Evolutionary conservation across 305 asterid genomes (phyloP), one percentile per base, ranked within the genome.

Genomic region (Rubia tinctorum): DNA sequence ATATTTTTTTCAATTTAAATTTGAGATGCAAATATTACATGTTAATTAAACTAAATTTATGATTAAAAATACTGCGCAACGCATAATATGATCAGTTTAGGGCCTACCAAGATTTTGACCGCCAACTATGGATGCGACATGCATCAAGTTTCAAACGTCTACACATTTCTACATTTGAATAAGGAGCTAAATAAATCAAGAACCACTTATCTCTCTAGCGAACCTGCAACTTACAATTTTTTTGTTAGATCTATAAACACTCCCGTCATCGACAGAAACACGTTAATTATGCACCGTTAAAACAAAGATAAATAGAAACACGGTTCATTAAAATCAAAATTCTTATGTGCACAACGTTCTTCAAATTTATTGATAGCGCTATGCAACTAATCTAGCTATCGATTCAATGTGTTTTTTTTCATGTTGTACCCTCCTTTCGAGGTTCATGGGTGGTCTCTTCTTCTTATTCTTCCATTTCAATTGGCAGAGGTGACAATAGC

Each of bases 401-500:
- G 27, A n/a, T 37, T 25, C 14, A 15, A n/a, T 6, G 34, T 53
- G n/a, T 10, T 22, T 37, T 47, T 63, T 47, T 49, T 65, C 47
- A 18, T 7, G 14, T 42, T 0, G 69, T 25, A 37, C 11, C 74
- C 13, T 64, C 37, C 15, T 69, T 74, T 13, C 40, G 43, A 12
- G 39, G 20, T 4, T 22, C 85, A 60, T 74, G 74, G 10, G 49
- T 20, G 43, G 44, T 62, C 63, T 74, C 80, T 51, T 79, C 77
- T 17, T 70, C 73, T 42, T 77, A 73, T 6, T 82, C 27, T 63
- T 83, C 86, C 63, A 22, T 74, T 34, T 75, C 78, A 17, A 75
- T 70, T 65, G 90, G 92, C 77, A 79, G 84, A 53, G 90, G 83
- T 0, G 91, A 96, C 78, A 90, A 82, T 65, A 86, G 51, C 73